Conservation (phyloP, 208 protist genomes). For the Lotmaria passim region DNA sequence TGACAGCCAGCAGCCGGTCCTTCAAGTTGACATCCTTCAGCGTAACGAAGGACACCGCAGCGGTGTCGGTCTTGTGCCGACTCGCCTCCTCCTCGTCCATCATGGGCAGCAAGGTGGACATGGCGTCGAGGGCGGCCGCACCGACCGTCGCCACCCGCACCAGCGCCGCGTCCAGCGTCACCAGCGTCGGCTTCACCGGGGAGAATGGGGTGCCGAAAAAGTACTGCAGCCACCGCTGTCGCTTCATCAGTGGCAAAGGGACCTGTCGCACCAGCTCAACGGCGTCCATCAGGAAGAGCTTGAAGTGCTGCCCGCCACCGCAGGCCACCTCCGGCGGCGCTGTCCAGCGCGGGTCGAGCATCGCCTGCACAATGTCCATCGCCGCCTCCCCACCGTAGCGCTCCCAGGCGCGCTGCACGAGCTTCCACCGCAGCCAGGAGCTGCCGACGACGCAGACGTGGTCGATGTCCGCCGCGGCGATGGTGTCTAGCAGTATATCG, state of each 20-base stretch:
- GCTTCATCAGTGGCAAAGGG: conserved; percentile 24
- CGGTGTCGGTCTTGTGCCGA: conserved; percentile 27
- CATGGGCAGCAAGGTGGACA: conserved; percentile 77
- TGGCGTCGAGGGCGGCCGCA: conserved; percentile 34
- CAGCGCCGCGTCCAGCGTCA: conserved; percentile 40
- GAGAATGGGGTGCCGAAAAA: conserved; percentile 66
- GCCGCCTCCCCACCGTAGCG: conserved; percentile 24
- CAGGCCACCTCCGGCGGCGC: conserved; percentile 37
- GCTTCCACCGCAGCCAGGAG: conserved; percentile 70
- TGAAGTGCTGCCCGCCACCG: conserved; percentile 37
- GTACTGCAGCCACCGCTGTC: conserved; percentile 71
- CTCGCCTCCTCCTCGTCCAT: conserved; percentile 34
- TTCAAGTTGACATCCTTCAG: conserved; percentile 60
- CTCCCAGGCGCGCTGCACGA: conserved; percentile 57
- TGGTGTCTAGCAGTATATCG: conserved; percentile 59
- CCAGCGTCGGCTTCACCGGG: conserved; percentile 44
- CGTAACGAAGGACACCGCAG: conserved; percentile 53
- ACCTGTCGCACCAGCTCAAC: conserved; percentile 30
- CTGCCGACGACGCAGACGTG: conserved; percentile 73
- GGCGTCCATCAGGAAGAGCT: conserved; percentile 59
- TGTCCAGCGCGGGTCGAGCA: conserved; percentile 22
- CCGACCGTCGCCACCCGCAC: conserved; percentile 59
- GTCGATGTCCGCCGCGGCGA: conserved; percentile 60
- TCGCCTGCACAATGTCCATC: conserved; percentile 17
- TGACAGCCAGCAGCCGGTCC: conserved; percentile 60